Evolutionary conservation across 1,284 basidiomycete genomes (phyloP).

Genomic region (Amylostereum chailletii): DNA sequence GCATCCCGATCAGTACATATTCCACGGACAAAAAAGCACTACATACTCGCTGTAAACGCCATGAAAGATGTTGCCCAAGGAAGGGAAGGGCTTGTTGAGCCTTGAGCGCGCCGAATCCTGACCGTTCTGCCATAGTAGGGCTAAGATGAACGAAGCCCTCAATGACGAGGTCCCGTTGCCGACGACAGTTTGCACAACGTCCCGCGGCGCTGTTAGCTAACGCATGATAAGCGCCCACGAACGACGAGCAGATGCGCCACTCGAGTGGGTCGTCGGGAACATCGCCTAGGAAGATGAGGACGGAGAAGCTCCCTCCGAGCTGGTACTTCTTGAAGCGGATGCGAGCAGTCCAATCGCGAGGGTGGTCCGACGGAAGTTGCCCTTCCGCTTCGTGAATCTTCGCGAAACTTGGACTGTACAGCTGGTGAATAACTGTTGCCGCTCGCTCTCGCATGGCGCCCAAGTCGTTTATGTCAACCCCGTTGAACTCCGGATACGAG

Average conservation of each 20-base stretch:
- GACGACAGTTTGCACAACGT: background rate
- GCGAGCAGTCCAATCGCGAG: background rate
- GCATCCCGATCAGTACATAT: background rate
- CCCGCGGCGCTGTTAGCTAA: background rate
- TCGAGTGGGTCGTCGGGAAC: background rate
- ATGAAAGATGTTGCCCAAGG: background rate
- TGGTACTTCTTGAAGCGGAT: background rate
- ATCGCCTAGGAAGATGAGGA: background rate
- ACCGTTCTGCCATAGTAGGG: background rate
- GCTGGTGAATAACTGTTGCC: background rate
- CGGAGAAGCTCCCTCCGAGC: background rate
- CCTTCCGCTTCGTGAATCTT: background rate
- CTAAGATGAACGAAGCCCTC: background rate
- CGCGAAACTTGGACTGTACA: background rate
- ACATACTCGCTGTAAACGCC: background rate
- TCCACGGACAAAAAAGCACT: background rate
- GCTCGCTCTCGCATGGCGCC: background rate
- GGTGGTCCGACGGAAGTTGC: background rate
- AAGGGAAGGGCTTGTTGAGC: background rate
- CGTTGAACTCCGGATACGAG: background rate
- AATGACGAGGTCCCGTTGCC: background rate
- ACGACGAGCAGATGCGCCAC: background rate
- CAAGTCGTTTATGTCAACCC: background rate
- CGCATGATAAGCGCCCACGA: background rate
- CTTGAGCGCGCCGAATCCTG: background rate